Evolutionary conservation across 192 early-diverging fungal species (phyloP).

Genomic region (Coemansia sp.): DNA sequence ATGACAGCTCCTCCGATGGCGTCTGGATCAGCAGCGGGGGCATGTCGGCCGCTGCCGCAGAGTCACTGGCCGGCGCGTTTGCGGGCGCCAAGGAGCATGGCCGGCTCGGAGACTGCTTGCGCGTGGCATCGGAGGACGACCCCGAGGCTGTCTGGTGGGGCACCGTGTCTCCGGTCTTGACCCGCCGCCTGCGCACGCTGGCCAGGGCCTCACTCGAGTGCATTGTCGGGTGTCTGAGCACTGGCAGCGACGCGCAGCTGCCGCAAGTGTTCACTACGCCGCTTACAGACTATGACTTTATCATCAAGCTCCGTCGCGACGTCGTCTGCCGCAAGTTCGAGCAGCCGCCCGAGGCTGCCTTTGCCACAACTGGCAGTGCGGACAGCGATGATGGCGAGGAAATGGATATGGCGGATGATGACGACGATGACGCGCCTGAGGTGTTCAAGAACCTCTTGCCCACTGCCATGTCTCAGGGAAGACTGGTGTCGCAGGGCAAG

Average conservation of each 20-base stretch:
- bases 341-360: slow-evolving; percentile 58
- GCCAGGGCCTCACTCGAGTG: slow-evolving; percentile 66
- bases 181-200: slow-evolving; percentile 60
- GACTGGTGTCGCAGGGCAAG: slow-evolving; percentile 1
- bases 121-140: slow-evolving; percentile 38
- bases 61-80: slow-evolving; percentile 53
- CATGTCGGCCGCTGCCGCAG: slow-evolving; percentile 20
- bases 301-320: slow-evolving; percentile 68
- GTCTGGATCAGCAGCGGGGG: slow-evolving; percentile 20
- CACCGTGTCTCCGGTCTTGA: slow-evolving; percentile 31
- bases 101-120: slow-evolving; percentile 12
- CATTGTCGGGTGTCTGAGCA: slow-evolving; percentile 40
- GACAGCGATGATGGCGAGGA: neutral
- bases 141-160: slow-evolving; percentile 41
- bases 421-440: slow-evolving; percentile 19
- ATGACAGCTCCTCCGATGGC: slow-evolving; percentile 15
- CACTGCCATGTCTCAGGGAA: neutral
- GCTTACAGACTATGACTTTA: slow-evolving; percentile 73
- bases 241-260: slow-evolving; percentile 27
- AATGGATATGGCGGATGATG: no score
- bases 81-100: slow-evolving; percentile 55
- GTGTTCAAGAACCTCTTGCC: slow-evolving; percentile 77
- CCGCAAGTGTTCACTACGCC: slow-evolving; percentile 79
- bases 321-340: slow-evolving; percentile 63
- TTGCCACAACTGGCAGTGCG: slow-evolving; percentile 15